Percentiles rank a stretch among this genome's conserved stretches.
Evolutionary conservation across 2,329 filamentous ascomycete species (phyloP).

Genomic region (Lachnellula occidentalis): DNA sequence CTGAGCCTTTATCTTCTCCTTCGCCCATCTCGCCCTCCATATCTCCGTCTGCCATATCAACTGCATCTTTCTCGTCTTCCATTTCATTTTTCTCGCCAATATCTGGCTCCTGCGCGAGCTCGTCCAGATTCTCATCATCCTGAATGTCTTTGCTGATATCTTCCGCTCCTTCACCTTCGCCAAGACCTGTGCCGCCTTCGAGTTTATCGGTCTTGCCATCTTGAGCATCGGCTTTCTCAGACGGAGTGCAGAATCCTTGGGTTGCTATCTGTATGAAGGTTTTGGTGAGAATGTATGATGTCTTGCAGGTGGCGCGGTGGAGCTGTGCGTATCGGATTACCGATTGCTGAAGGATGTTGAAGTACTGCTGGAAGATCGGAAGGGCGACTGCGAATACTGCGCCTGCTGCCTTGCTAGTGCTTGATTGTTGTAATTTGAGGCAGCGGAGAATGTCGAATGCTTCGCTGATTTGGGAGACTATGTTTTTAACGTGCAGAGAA

Average conservation of each 20-base stretch:
- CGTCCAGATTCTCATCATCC: slow-evolving; percentile 86
- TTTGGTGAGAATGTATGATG: slow-evolving; percentile 70
- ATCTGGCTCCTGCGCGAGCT: slow-evolving; percentile 81
- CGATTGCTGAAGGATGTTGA: slow-evolving; percentile 51
- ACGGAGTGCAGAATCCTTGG: slow-evolving; percentile 86
- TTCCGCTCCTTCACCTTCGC: slow-evolving; percentile 90
- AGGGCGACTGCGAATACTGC: slow-evolving; percentile 56
- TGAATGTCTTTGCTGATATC: slow-evolving; percentile 97
- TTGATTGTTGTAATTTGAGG: slow-evolving; percentile 38
- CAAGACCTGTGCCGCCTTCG: slow-evolving; percentile 87
- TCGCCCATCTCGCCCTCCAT: slow-evolving; percentile 80
- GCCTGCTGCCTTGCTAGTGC: slow-evolving; percentile 41
- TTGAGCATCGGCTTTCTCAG: slow-evolving; percentile 70
- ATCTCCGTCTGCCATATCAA: slow-evolving; percentile 91
- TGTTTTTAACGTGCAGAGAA: slow-evolving; percentile 22
- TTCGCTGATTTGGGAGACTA: slow-evolving; percentile 34
- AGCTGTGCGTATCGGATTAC: slow-evolving; percentile 55
- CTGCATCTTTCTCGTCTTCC: slow-evolving; percentile 75
- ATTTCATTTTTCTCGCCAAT: slow-evolving; percentile 55
- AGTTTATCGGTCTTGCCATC: slow-evolving; percentile 70
- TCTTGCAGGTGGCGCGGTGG: slow-evolving; percentile 66
- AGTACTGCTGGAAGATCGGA: slow-evolving; percentile 73
- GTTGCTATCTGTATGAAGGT: slow-evolving; percentile 73
- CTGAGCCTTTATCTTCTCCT: slow-evolving; percentile 54
- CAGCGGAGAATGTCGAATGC: slow-evolving; percentile 41